phyloP scores from a whole-genome alignment of 768 basidiomycete genomes.

The Amyloporia xantha region DNA sequence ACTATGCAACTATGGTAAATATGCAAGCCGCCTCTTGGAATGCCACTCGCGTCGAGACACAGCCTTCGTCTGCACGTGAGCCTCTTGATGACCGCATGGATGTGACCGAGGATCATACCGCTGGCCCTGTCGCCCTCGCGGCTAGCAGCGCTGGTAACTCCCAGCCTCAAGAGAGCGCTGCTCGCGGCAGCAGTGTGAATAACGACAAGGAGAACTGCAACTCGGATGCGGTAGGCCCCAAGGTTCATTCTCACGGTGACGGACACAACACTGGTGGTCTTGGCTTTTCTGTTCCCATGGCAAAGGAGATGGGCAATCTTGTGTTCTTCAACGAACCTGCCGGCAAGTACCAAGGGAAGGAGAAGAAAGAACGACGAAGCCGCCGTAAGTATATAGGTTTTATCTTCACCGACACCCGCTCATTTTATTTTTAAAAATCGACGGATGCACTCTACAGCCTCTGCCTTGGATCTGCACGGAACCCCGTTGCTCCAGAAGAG shows the following conservation, averaged over 20 bases:
- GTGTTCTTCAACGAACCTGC: conserved; percentile 26
- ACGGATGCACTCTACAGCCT: conserved; percentile 31
- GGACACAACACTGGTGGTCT: conserved; percentile 24
- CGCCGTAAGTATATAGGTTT: conserved; percentile 40
- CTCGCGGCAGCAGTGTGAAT: conserved; percentile 2
- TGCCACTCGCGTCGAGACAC: conserved; percentile 6
- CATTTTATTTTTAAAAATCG: background rate
- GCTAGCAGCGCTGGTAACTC: conserved; percentile 3
- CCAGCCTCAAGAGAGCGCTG: conserved; percentile 9
- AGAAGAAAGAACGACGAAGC: conserved; percentile 44
- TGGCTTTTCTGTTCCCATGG: conserved; percentile 27
- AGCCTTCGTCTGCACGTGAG: background rate
- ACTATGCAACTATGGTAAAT: conserved; percentile 42
- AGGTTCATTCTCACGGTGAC: conserved; percentile 16
- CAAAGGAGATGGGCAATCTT: conserved; percentile 51
- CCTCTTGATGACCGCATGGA: conserved; percentile 7
- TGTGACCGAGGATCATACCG: conserved; percentile 5
- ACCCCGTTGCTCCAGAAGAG: conserved; percentile 35
- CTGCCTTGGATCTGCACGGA: conserved; percentile 48
- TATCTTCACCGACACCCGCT: background rate
- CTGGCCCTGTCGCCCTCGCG: conserved; percentile 2
- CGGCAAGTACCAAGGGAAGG: conserved; percentile 35
- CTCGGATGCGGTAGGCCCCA: conserved; percentile 26
- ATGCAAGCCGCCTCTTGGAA: conserved; percentile 26
- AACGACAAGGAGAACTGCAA: conserved; percentile 35